phyloP scores from a whole-genome alignment of 2,329 filamentous ascomycete genomes.

The Sclerotinia sclerotiorum region DNA sequence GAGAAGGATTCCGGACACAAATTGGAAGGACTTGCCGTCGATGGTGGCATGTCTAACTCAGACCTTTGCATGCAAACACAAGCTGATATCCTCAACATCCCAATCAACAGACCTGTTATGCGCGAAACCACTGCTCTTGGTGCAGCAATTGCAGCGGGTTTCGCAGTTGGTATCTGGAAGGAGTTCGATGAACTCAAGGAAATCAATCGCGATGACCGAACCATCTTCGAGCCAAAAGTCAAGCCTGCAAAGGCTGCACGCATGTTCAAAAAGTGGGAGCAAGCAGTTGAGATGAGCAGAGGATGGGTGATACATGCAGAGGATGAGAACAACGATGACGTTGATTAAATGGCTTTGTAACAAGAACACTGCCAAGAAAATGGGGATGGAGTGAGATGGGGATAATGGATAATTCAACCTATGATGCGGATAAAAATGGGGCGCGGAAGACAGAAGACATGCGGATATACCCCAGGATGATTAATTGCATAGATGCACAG shows the following conservation, averaged over 20 bases:
- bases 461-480: conserved; percentile 18
- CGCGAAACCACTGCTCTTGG: conserved; percentile 87
- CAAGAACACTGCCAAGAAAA: not conserved
- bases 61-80: conserved; percentile 88
- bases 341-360: conserved; percentile 1
- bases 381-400: not conserved
- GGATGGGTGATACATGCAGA: conserved; percentile 57
- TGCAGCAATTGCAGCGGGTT: conserved; percentile 85
- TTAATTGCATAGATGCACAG: conserved; percentile 9
- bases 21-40: conserved; percentile 74
- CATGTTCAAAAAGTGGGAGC: conserved; percentile 70
- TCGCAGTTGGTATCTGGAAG: conserved; percentile 77
- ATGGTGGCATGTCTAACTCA: conserved; percentile 87
- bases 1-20: conserved; percentile 77
- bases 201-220: conserved; percentile 68
- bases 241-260: conserved; percentile 55
- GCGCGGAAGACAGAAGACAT: conserved; percentile 7
- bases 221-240: conserved; percentile 66
- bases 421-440: conserved; percentile 1
- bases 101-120: conserved; percentile 82
- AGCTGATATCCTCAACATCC: conserved; percentile 79
- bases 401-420: conserved; percentile 4
- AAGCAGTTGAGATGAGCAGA: conserved; percentile 74
- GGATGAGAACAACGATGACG: conserved; percentile 20
- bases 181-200: conserved; percentile 69